Conservation (phyloP, 2,329 filamentous ascomycete species). For the Hypoxylon sp. region DNA sequence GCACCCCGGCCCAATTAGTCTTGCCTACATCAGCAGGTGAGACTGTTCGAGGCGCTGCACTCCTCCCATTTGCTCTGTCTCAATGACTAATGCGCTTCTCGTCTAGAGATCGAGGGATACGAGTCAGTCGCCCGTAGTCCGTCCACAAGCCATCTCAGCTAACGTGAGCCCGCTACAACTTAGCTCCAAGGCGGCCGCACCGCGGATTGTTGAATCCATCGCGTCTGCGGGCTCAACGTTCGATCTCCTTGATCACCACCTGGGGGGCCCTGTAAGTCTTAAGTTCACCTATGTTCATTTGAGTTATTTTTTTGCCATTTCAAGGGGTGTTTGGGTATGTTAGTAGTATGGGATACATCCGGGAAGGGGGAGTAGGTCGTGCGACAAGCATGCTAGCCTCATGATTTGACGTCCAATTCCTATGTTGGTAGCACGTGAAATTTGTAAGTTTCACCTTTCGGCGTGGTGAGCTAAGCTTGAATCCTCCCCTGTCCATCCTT, state of each 20-base stretch:
- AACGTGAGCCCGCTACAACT: conserved; percentile 24
- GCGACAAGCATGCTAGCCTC: background rate
- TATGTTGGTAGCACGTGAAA: conserved; percentile 13
- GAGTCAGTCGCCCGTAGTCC: conserved; percentile 27
- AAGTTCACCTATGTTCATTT: conserved; percentile 1
- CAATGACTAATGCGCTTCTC: conserved; percentile 12
- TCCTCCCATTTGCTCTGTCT: conserved; percentile 2
- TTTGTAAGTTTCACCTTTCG: conserved; percentile 5
- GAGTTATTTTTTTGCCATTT: conserved; percentile 6
- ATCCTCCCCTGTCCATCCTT: conserved; percentile 10
- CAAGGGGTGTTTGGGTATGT: background rate
- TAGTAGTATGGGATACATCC: background rate
- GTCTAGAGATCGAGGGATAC: conserved; percentile 3
- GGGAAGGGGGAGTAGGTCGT: conserved; percentile 7
- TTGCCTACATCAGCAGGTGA: conserved; percentile 10
- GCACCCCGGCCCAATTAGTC: conserved; percentile 11
- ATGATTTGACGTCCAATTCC: background rate
- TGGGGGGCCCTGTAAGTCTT: background rate
- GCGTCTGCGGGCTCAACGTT: background rate
- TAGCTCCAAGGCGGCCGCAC: conserved; percentile 26
- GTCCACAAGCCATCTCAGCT: conserved; percentile 11
- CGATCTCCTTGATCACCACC: background rate
- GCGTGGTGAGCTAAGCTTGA: background rate
- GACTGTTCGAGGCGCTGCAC: background rate
- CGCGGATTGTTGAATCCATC: conserved; percentile 12